These are phyloP conservation scores for Gossypium ekmanianum DNA, from an alignment of 345 rosid species.

Conservation along the genomic window DNA sequence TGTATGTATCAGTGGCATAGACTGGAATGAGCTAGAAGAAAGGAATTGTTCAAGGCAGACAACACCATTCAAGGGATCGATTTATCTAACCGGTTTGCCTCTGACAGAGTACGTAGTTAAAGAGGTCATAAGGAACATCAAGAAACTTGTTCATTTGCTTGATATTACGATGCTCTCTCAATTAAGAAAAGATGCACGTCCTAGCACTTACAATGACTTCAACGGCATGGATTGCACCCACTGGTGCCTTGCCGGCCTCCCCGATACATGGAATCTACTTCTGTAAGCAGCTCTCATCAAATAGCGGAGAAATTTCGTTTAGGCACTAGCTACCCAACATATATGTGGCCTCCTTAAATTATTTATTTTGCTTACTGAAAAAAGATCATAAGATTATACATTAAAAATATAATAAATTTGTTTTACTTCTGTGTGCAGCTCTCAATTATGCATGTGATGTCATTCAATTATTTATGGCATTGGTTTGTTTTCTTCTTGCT, in stretches of 20 bases:
- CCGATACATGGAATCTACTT: constrained; percentile 62
- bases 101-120: constrained; percentile 21
- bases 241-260: constrained; percentile 66
- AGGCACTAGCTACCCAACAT: too few relatives aligned
- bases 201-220: constrained; percentile 43
- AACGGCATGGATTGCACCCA: constrained; percentile 68
- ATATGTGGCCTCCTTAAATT: too few relatives aligned
- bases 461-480: too few relatives aligned
- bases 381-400: too few relatives aligned
- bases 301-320: neutral
- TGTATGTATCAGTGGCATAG: constrained; percentile 34
- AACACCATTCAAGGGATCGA: constrained; percentile 36
- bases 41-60: constrained; percentile 45
- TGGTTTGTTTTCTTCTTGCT: too few relatives aligned
- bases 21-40: constrained; percentile 52
- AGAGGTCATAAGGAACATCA: too few relatives aligned
- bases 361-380: too few relatives aligned
- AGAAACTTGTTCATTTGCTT: too few relatives aligned
- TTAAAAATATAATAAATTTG: too few relatives aligned
- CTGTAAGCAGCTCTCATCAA: constrained; percentile 36
- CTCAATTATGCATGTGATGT: too few relatives aligned
- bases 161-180: constrained; percentile 6
- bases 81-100: constrained; percentile 34
- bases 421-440: too few relatives aligned
- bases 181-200: constrained; percentile 71